Base-by-base conservation (phyloP, 352 stramenopile genomes). In the Globisporangium middletonii region DNA sequence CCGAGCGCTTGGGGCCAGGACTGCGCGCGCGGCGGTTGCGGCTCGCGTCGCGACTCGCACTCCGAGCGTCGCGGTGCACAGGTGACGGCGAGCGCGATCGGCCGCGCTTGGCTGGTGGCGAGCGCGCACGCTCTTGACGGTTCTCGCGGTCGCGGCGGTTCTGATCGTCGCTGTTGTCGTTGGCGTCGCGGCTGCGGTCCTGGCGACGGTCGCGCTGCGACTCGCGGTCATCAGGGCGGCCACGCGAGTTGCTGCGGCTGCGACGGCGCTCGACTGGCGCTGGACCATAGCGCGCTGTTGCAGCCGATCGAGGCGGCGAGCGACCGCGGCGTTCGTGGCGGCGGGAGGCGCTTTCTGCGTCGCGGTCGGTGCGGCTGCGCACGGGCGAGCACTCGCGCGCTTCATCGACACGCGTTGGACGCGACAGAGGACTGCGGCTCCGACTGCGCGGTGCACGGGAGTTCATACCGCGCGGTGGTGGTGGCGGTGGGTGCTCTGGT, bases 11-110 rank as follows among this genome's bases (percentile, higher is more conserved):
- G 56, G 50, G 18, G 56, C 65, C 16, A 11, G 41, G 50, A 38
- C 38, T 60, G 19, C 41, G 53, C 33, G 53, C 48, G 37, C 46
- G 41, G 11, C 18, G 26, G 18, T 16, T 44, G 11, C 15, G 13
- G 12, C 33, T 38, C 7, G 33, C 33, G 33, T 55, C 37, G 48
- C 35, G 38, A 16, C 27, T 47, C 28, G 23, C 3, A 12, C 33
- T 38, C 33, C 33, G 33, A 38, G 33, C 37, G 54, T 53, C 30
- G 27, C 30, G 69, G 30, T 63, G 67, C 19, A 71, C 47, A 37
- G 73, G 72, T 16, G 74, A 84, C 41, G 72, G 72, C 4, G 74
- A 76, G 43, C 70, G 46, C 26, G 72, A 79, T 8, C 61, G 68
- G 18, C 55, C 33, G 49, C 59, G 52, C 59, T 72, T 72, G 0